phyloP scores from a whole-genome alignment of 1,139 yeast genomes.

The Protomyces inouyei region DNA sequence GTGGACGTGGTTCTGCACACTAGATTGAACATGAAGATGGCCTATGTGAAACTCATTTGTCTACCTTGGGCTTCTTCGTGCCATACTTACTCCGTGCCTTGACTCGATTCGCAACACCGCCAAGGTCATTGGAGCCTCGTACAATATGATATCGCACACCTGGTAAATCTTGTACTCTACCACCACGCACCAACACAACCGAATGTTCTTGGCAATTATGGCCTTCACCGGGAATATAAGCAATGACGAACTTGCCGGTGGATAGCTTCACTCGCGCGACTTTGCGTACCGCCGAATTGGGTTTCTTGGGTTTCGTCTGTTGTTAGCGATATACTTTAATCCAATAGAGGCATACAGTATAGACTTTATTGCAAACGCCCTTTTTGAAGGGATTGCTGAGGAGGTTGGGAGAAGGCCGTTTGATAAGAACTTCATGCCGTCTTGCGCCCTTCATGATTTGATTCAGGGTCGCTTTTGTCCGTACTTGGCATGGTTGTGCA shows the following conservation, averaged over 20 bases:
- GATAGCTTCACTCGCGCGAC: conserved; percentile 92
- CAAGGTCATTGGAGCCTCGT: conserved; percentile 89
- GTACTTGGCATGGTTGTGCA: not conserved
- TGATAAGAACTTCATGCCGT: conserved; percentile 22
- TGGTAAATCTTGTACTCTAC: conserved; percentile 95
- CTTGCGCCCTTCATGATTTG: conserved; percentile 33
- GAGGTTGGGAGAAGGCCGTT: conserved; percentile 25
- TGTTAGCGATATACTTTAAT: not conserved
- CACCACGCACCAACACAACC: conserved; percentile 93
- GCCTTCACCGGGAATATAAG: conserved; percentile 97
- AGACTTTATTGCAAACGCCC: conserved; percentile 30
- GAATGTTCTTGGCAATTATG: conserved; percentile 84
- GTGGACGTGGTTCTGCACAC: conserved; percentile 60
- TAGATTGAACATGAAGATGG: conserved; percentile 38
- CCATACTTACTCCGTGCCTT: conserved; percentile 92
- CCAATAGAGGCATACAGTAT: conserved; percentile 9
- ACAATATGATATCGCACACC: conserved; percentile 95
- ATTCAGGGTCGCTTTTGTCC: conserved; percentile 32
- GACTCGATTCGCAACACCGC: conserved; percentile 89
- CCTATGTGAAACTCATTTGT: not conserved
- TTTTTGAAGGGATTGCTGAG: conserved; percentile 28
- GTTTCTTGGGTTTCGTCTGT: conserved; percentile 77
- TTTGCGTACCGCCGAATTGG: conserved; percentile 96
- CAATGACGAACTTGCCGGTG: conserved; percentile 82
- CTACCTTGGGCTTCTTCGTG: conserved; percentile 65